These are phyloP conservation scores for Juglanconis sp. DNA, from an alignment of 2,329 filamentous ascomycete species.

Conservation along the genomic window DNA sequence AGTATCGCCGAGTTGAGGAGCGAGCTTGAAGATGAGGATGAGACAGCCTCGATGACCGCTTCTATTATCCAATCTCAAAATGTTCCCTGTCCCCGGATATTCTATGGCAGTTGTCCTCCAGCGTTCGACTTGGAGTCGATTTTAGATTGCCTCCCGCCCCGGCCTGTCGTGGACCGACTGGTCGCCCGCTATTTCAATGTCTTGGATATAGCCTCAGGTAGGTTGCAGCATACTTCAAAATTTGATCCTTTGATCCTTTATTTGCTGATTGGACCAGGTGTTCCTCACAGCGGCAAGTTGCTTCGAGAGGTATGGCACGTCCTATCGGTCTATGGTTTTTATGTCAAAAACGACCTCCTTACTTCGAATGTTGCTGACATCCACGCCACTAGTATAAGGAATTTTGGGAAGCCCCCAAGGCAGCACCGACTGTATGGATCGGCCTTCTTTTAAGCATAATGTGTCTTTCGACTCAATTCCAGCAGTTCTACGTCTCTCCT, in stretches of 20 bases:
- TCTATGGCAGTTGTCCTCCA: constrained; percentile 30
- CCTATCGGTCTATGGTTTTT: not conserved
- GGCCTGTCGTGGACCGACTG: constrained; percentile 30
- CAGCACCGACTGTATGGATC: constrained; percentile 33
- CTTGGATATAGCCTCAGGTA: constrained; percentile 27
- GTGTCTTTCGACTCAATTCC: constrained; percentile 32
- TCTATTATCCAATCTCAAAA: not conserved
- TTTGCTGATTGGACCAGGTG: constrained; percentile 12
- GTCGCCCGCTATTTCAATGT: constrained; percentile 35
- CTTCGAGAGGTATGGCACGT: constrained; percentile 24
- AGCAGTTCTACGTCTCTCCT: constrained; percentile 2
- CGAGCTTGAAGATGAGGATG: constrained; percentile 22
- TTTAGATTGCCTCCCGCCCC: constrained; percentile 30
- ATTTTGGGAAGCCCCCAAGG: constrained; percentile 40
- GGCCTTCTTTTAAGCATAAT: constrained; percentile 45
- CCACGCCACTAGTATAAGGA: constrained; percentile 33
- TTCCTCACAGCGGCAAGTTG: constrained; percentile 29
- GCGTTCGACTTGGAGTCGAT: constrained; percentile 28
- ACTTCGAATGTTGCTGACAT: too few relatives aligned
- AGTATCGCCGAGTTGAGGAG: constrained; percentile 35
- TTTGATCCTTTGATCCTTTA: too few relatives aligned
- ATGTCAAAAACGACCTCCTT: not conserved
- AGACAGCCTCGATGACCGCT: constrained; percentile 20
- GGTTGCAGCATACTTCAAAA: not conserved
- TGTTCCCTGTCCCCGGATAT: constrained; percentile 24